Conservation (phyloP, 306 rosid species). For the Medicago ruthenica region DNA sequence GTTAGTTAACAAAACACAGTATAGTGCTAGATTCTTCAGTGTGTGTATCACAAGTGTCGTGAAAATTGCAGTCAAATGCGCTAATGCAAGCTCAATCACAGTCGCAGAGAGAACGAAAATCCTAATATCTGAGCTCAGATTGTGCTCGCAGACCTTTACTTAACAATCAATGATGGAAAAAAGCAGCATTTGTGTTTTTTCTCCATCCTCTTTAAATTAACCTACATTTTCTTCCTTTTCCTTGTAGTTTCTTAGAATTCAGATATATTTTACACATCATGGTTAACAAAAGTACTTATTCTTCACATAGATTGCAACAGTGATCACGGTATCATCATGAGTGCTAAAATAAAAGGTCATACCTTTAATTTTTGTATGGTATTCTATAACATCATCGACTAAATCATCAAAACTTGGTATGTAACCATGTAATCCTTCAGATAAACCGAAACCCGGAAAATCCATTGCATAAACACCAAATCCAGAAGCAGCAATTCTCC, state of each 20-base stretch:
- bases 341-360: background rate
- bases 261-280: background rate
- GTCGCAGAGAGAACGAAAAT: background rate
- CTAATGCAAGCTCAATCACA: background rate
- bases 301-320: slow-evolving; percentile 7
- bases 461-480: slow-evolving; percentile 84
- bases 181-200: background rate
- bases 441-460: slow-evolving; percentile 89
- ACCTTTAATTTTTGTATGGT: slow-evolving; percentile 73
- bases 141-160: background rate
- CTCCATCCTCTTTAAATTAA: background rate
- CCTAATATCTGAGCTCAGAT: background rate
- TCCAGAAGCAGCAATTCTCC: slow-evolving; percentile 76
- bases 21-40: no score
- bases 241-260: background rate
- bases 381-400: slow-evolving; percentile 74
- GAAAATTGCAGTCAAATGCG: background rate
- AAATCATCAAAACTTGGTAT: slow-evolving; percentile 72
- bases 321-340: background rate
- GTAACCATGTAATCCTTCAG: slow-evolving; percentile 89
- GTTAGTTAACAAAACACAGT: background rate
- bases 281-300: slow-evolving; percentile 21
- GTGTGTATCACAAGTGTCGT: background rate
- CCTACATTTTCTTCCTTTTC: background rate
- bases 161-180: background rate